Evolutionary conservation across 2,329 filamentous ascomycete species (phyloP).

Genomic region (Aciculosporium take): DNA sequence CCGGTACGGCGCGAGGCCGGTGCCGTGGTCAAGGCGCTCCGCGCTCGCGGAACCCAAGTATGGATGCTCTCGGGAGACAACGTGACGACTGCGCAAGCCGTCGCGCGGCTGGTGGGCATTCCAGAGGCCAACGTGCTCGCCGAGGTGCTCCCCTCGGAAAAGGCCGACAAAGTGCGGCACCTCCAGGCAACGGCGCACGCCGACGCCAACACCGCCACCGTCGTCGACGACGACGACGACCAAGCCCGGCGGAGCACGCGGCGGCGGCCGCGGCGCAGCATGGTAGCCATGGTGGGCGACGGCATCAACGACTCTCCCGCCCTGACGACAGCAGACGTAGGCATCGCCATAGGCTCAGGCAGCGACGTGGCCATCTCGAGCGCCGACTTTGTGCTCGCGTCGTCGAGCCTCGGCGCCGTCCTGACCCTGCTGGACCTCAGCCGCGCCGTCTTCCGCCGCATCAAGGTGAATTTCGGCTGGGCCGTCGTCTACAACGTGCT

Average conservation of each 20-base stretch:
- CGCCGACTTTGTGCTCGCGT: conserved; percentile 70
- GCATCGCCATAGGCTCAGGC: conserved; percentile 70
- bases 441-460: conserved; percentile 56
- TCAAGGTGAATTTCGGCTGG: conserved; percentile 78
- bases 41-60: conserved; percentile 52
- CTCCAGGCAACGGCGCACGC: conserved; percentile 40
- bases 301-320: conserved; percentile 84
- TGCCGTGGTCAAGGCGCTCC: conserved; percentile 49
- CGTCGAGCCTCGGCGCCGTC: conserved; percentile 53
- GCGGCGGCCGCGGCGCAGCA: conserved; percentile 26
- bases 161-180: conserved; percentile 55
- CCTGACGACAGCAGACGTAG: conserved; percentile 65
- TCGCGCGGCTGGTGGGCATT: conserved; percentile 65
- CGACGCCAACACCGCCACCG: conserved; percentile 11
- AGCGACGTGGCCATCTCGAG: conserved; percentile 73
- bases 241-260: conserved; percentile 6
- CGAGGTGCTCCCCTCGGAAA: conserved; percentile 72
- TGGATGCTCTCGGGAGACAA: conserved; percentile 96
- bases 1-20: conserved; percentile 61
- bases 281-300: conserved; percentile 74
- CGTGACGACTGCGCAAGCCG: conserved; percentile 63
- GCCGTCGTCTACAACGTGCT: conserved; percentile 69
- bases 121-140: conserved; percentile 62
- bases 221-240: conserved; percentile 11
- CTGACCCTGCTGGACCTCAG: conserved; percentile 62